Conservation (phyloP, 148 eudicot genomes). For the Mesembryanthemum crystallinum region DNA sequence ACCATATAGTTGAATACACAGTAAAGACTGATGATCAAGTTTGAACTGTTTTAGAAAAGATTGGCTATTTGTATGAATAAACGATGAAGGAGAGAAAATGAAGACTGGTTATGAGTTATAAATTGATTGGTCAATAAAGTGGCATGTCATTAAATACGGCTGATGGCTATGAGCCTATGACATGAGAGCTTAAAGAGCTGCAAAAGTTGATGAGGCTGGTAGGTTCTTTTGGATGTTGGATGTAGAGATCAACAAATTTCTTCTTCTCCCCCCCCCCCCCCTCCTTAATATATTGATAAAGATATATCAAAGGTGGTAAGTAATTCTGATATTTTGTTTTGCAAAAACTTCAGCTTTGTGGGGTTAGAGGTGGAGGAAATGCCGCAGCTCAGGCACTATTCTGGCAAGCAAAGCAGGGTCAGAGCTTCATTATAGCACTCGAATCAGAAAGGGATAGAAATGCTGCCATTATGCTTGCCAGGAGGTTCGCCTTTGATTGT, state of each 20-base stretch:
- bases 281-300: too few species aligned
- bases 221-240: too few species aligned
- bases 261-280: too few species aligned
- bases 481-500: constrained; percentile 95
- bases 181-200: too few species aligned
- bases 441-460: constrained; percentile 92
- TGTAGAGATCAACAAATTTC: too few species aligned
- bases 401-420: constrained; percentile 79
- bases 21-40: not conserved
- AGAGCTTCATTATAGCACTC: constrained; percentile 76
- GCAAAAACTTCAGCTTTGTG: constrained; percentile 60
- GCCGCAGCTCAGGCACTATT: constrained; percentile 91
- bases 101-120: not conserved
- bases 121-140: too few species aligned
- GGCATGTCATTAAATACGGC: too few species aligned
- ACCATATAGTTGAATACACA: not conserved
- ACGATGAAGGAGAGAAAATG: not conserved
- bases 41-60: not conserved
- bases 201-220: too few species aligned
- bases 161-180: too few species aligned
- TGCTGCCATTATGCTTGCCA: constrained; percentile 91
- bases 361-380: constrained; percentile 97
- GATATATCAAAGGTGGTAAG: not conserved
- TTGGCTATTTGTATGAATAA: not conserved
- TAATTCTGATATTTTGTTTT: constrained; percentile 4